Percentiles rank a stretch among this genome's conserved stretches.
phyloP scores from a whole-genome alignment of 495 filamentous ascomycete genomes.

The Penicillium canariense region DNA sequence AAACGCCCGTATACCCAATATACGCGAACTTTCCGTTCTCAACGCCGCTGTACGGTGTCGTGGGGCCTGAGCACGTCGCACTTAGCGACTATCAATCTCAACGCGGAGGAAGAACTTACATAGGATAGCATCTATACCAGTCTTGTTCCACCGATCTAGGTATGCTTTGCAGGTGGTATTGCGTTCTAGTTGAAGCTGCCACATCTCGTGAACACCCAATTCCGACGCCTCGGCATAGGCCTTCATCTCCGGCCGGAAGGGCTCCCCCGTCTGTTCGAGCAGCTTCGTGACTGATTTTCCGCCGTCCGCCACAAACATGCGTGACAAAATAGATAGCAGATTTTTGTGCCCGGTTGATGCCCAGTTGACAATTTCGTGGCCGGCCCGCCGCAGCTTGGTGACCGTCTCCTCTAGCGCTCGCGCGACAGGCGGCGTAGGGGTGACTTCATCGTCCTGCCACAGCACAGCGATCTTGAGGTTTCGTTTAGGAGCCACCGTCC shows the following conservation, averaged over 20 bases:
- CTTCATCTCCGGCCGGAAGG: background rate
- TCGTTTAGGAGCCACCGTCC: constrained; percentile 19
- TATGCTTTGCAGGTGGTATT: background rate
- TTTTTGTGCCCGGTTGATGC: background rate
- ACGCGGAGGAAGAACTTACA: background rate
- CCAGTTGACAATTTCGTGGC: constrained; percentile 6
- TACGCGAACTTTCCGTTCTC: constrained; percentile 18
- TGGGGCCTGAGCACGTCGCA: background rate
- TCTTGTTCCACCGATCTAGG: background rate
- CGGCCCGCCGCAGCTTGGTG: constrained; percentile 37
- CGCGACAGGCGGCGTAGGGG: constrained; percentile 61
- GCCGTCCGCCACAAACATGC: background rate
- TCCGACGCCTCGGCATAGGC: background rate
- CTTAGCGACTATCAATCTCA: background rate
- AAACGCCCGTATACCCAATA: constrained; percentile 16
- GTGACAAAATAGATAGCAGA: background rate
- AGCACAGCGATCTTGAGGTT: constrained; percentile 57
- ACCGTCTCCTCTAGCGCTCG: constrained; percentile 52
- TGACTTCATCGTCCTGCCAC: constrained; percentile 60
- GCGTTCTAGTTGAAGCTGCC: background rate
- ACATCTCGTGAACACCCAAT: background rate
- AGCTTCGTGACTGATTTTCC: background rate
- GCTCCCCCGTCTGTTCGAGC: background rate
- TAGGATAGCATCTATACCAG: background rate
- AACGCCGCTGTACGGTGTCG: constrained; percentile 17